phyloP scores from a whole-genome alignment of 225 moss, liverwort and hornwort species.

The Sphagnum contortum region DNA sequence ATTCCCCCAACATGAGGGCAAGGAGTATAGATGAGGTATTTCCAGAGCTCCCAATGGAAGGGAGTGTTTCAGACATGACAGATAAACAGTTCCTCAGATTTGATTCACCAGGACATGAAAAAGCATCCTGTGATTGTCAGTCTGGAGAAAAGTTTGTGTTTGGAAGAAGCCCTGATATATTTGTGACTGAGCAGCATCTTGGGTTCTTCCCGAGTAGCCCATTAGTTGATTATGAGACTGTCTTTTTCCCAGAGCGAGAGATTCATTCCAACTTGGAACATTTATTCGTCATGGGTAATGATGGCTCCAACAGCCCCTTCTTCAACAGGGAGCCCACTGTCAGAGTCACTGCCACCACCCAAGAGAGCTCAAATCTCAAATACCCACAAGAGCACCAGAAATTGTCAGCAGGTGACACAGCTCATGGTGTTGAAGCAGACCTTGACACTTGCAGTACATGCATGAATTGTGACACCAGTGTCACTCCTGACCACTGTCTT shows the following conservation, averaged over 20 bases:
- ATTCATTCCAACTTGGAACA: constrained; percentile 5
- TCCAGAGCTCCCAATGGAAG: constrained; percentile 3
- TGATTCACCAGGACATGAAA: neutral
- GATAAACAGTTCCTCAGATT: neutral
- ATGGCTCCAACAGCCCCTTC: constrained; percentile 1
- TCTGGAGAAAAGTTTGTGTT: constrained; percentile 11
- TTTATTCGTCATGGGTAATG: constrained; percentile 17
- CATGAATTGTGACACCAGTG: constrained; percentile 9
- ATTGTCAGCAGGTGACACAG: constrained; percentile 13
- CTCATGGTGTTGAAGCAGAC: constrained; percentile 3
- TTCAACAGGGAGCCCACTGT: too few species aligned
- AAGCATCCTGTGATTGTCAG: neutral
- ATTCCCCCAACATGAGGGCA: constrained; percentile 10
- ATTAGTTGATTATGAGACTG: too few species aligned
- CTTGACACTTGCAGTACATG: constrained; percentile 24
- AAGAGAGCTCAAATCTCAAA: too few species aligned
- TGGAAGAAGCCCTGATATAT: constrained; percentile 19
- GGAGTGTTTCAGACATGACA: neutral
- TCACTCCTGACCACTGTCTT: constrained; percentile 4
- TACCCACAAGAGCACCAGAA: too few species aligned
- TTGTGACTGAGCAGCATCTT: constrained; percentile 4
- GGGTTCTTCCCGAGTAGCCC: constrained; percentile 21
- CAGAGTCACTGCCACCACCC: too few species aligned
- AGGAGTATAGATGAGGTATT: constrained; percentile 20
- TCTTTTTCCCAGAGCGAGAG: too few species aligned